Base-by-base conservation (phyloP, 2,329 filamentous ascomycete genomes). In the Fusarium anthophilum region DNA sequence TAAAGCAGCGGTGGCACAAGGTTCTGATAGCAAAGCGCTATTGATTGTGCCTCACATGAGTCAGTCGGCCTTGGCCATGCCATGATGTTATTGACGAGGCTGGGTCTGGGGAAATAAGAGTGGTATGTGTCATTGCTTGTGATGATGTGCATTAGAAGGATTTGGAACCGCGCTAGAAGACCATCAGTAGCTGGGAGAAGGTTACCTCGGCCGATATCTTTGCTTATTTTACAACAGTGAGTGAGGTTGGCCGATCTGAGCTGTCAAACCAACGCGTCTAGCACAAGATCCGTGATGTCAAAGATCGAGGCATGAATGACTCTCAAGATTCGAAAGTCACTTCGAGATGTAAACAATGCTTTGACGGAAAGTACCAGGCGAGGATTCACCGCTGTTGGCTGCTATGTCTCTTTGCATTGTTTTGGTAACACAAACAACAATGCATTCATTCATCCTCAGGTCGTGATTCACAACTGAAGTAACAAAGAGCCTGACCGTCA, bases 71-170 rank as follows among this genome's bases (percentile, higher is more conserved):
- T 64, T 61, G 57, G 50, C 20, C 20, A 54, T 17, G n/a, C n/a
- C 22, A 72, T 20, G 37, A 68, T 41, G 54, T 24, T n/a, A 22
- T 44, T 44, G 51, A 65, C 41, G 43, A 70, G 47, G 45, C 41
- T 59, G 45, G 57, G 66, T 56, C 59, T 51, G 70, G 70, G 70
- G 70, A 67, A 74, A 67, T 57, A 61, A 57, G 41, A 41, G 58
- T 63, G 45, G 55, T 43, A 35, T 55, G 64, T n/a, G 69, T 24
- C 47, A 60, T 67, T 58, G 56, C 67, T 67, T n/a, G 30, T 38
- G 32, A 70, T 73, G 66, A 68, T 74, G 66, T 74, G 71, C 70
- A 68, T 68, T 43, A 68, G 70, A 70, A 71, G 60, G 38, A 47
- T 32, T 32, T 51, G 43, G 47, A 71, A 70, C 63, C 70, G 50